These are phyloP conservation scores for Candida andamanensis DNA, from an alignment of 805 yeast genomes.

Conservation along the genomic window DNA sequence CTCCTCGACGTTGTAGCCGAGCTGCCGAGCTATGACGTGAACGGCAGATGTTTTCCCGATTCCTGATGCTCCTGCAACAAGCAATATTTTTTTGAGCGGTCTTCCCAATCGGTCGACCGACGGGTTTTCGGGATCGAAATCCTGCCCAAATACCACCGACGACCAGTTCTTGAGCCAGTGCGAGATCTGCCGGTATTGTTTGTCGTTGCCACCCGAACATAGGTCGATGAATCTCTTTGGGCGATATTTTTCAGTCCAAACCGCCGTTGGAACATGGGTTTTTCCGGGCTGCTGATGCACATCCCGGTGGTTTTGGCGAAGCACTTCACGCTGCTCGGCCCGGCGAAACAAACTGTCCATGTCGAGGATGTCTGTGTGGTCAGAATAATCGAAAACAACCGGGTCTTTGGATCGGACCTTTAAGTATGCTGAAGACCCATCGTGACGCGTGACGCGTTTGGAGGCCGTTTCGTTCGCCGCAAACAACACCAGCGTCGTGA, in stretches of 20 bases:
- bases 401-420: conserved; percentile 10
- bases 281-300: no score
- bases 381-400: background rate
- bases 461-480: background rate
- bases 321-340: conserved; percentile 14
- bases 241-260: conserved; percentile 39
- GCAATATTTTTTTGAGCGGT: conserved; percentile 51
- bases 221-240: conserved; percentile 31
- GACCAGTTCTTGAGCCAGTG: conserved; percentile 41
- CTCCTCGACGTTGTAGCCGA: conserved; percentile 77
- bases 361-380: conserved; percentile 12
- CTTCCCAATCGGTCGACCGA: conserved; percentile 28
- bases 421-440: conserved; percentile 15
- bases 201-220: conserved; percentile 43
- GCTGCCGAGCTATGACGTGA: conserved; percentile 75
- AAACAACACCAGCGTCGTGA: conserved; percentile 1
- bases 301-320: conserved; percentile 1
- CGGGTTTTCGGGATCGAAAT: conserved; percentile 5
- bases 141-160: conserved; percentile 24
- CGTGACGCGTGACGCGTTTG: conserved; percentile 16
- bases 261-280: conserved; percentile 7
- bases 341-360: conserved; percentile 17
- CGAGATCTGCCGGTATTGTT: conserved; percentile 31
- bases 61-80: conserved; percentile 92
- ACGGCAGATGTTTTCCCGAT: conserved; percentile 88